phyloP scores from a whole-genome alignment of 371 early-diverging fungal species.

The Nematocida ausubeli region DNA sequence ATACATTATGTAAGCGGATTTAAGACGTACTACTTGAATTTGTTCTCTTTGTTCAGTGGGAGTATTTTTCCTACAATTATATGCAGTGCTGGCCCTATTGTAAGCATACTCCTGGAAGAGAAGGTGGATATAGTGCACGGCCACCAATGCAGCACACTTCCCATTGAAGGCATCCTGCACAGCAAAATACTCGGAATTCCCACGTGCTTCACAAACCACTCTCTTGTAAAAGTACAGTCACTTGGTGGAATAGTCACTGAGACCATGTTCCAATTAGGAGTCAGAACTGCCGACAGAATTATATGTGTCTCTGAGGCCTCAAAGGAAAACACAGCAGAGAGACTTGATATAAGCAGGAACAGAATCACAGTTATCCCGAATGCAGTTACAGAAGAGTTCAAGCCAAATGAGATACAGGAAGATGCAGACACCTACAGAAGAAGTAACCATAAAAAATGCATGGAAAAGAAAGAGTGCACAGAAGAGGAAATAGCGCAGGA shows the following conservation, averaged over 20 bases:
- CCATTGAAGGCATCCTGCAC: conserved; percentile 88
- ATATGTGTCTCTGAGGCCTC: conserved; percentile 96
- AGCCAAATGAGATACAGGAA: neutral
- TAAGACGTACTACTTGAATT: conserved; percentile 91
- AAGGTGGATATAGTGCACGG: conserved; percentile 89
- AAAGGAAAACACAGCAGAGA: conserved; percentile 88
- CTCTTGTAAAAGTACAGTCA: conserved; percentile 89
- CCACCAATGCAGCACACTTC: conserved; percentile 85
- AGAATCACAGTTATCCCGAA: conserved; percentile 95
- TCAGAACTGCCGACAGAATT: conserved; percentile 85
- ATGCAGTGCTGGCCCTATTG: conserved; percentile 79
- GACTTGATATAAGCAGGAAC: conserved; percentile 80
- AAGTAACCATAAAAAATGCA: no score
- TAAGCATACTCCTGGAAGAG: conserved; percentile 82
- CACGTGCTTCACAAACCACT: conserved; percentile 94
- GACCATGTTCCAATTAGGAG: conserved; percentile 82
- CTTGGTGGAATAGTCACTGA: conserved; percentile 83
- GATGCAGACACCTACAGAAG: neutral
- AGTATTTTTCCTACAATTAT: conserved; percentile 87
- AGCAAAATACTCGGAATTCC: conserved; percentile 86
- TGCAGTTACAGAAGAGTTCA: conserved; percentile 72
- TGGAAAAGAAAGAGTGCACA: no score
- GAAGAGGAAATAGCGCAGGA: no score
- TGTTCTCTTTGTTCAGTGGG: conserved; percentile 76
- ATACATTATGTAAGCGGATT: conserved; percentile 64